Evolutionary conservation across 306 rosid species (phyloP).

Genomic region (Rosa persica): DNA sequence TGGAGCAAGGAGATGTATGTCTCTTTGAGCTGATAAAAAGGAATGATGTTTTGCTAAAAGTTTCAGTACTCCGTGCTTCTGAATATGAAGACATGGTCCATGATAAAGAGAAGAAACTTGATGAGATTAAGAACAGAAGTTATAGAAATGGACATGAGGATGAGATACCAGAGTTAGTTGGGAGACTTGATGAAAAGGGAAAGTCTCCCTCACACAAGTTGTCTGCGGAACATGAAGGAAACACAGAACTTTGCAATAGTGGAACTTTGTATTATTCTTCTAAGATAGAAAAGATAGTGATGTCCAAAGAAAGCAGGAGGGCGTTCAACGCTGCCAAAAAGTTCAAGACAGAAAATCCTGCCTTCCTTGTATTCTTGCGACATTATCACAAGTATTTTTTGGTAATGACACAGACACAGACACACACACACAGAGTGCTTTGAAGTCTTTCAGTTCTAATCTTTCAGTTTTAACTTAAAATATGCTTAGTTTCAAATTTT

Average conservation of each 20-base stretch:
- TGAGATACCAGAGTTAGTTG: neutral
- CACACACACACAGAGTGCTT: neutral
- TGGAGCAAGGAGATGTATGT: conserved; percentile 33
- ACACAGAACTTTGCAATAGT: neutral
- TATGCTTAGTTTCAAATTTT: neutral
- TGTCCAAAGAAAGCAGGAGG: neutral
- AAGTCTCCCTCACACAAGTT: neutral
- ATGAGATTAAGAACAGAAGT: neutral
- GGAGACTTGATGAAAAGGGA: neutral
- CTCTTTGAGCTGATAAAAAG: conserved; percentile 27
- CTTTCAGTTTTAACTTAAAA: too few relatives aligned
- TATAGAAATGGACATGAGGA: neutral
- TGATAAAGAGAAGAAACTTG: neutral
- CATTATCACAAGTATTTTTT: neutral
- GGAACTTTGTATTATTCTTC: neutral
- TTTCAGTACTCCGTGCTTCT: conserved; percentile 16
- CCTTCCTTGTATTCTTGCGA: conserved; percentile 1
- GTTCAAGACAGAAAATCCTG: conserved; percentile 21
- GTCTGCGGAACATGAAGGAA: neutral
- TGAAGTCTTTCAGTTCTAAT: neutral
- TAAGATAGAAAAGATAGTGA: neutral
- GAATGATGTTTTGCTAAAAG: conserved; percentile 16
- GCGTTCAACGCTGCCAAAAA: conserved; percentile 12
- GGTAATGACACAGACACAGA: neutral
- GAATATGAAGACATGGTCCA: neutral